These are phyloP conservation scores for Fusarium devonianum DNA, from an alignment of 2,329 filamentous ascomycete genomes.

Conservation along the genomic window DNA sequence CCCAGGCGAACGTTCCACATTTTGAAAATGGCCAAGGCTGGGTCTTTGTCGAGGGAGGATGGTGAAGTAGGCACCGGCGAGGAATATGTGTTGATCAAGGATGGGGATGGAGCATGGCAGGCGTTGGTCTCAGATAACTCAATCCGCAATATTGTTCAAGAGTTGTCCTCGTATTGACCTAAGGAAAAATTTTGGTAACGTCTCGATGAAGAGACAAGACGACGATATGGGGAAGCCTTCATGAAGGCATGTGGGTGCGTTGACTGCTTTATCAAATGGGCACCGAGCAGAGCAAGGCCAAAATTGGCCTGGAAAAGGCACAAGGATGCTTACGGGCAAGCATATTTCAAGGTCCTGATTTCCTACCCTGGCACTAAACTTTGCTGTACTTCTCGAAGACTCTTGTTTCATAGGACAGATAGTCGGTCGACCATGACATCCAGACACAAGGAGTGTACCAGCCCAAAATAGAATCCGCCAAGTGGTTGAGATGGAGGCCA, in stretches of 20 bases:
- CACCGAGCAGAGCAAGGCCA: not conserved
- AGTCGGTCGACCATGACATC: conserved; percentile 5
- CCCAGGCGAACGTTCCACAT: conserved; percentile 2
- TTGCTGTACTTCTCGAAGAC: conserved; percentile 5
- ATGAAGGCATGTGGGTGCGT: not conserved
- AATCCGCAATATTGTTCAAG: too few relatives aligned
- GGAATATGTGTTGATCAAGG: too few relatives aligned
- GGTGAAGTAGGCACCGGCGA: too few relatives aligned
- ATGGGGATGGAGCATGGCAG: conserved; percentile 1
- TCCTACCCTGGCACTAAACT: conserved; percentile 8
- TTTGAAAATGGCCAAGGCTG: not conserved
- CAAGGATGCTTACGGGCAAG: conserved; percentile 1
- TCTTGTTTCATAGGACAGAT: conserved; percentile 20
- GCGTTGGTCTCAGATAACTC: too few relatives aligned
- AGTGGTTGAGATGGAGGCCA: not conserved
- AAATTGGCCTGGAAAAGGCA: not conserved
- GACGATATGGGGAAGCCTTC: not conserved
- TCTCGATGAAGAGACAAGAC: not conserved
- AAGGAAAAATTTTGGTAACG: too few relatives aligned
- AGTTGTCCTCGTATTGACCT: too few relatives aligned
- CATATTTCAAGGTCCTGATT: conserved; percentile 9
- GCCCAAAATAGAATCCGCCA: conserved; percentile 13
- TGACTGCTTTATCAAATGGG: conserved; percentile 10
- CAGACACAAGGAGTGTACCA: conserved; percentile 1
- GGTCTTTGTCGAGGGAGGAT: not conserved